These are phyloP conservation scores for Malassezia restricta DNA, from an alignment of 1,284 basidiomycete genomes.

Conservation along the genomic window DNA sequence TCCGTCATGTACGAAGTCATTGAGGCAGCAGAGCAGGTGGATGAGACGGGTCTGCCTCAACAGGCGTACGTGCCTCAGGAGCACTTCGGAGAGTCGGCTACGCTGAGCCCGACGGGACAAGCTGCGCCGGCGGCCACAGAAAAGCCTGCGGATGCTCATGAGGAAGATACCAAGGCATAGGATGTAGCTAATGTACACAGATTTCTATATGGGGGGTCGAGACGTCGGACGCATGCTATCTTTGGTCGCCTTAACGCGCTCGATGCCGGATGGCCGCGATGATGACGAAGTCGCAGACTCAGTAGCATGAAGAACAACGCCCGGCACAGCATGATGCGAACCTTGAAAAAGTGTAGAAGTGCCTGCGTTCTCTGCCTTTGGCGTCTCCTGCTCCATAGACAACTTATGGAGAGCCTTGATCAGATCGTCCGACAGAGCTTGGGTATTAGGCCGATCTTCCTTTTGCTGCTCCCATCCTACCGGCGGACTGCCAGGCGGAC, in stretches of 20 bases:
- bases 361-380: neutral
- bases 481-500: constrained; percentile 92
- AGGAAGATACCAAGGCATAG: neutral
- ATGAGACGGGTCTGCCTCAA: constrained; percentile 60
- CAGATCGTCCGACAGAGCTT: constrained; percentile 78
- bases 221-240: constrained; percentile 5
- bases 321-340: neutral
- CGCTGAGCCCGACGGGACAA: neutral
- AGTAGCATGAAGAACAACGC: neutral
- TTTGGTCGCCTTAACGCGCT: constrained; percentile 2
- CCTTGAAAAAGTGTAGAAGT: neutral
- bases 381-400: neutral
- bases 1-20: constrained; percentile 87
- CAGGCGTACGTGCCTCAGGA: constrained; percentile 64
- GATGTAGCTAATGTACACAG: too few species aligned
- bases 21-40: constrained; percentile 55
- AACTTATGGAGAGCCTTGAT: constrained; percentile 49
- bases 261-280: neutral
- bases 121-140: neutral
- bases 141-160: neutral
- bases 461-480: constrained; percentile 86
- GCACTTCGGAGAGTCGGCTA: constrained; percentile 27
- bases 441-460: constrained; percentile 80
- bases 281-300: neutral
- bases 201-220: constrained; percentile 4